A percentile compares a stretch with the other conserved stretches of the same genome.
Conservation (phyloP, 768 basidiomycete species). For the Lactifluus subvellereus region DNA sequence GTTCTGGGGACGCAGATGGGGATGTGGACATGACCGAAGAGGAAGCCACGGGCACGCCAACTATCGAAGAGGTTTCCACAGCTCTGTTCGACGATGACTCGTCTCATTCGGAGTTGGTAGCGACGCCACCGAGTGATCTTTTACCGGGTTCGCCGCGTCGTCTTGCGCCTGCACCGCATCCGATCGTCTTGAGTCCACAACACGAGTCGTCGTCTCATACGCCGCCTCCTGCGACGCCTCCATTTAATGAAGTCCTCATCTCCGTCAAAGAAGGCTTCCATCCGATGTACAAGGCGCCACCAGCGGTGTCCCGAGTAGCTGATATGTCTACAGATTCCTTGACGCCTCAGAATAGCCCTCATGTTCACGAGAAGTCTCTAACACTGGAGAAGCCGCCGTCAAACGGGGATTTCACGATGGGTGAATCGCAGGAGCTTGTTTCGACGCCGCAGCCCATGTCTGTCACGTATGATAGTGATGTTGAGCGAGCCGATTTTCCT, state of each 20-base stretch:
- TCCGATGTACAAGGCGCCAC: neutral
- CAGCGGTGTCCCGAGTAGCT: neutral
- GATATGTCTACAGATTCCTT: neutral
- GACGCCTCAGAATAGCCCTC: neutral
- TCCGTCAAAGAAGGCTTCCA: conserved; percentile 9
- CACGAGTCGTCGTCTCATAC: neutral
- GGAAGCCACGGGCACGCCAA: neutral
- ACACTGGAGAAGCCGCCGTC: neutral
- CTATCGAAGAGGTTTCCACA: conserved; percentile 1
- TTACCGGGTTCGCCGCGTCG: conserved; percentile 1
- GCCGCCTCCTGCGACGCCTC: neutral
- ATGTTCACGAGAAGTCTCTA: neutral
- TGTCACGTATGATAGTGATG: conserved; percentile 1
- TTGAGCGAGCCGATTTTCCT: neutral
- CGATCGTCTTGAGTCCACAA: conserved; percentile 9
- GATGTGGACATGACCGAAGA: conserved; percentile 15
- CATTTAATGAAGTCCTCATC: conserved; percentile 9
- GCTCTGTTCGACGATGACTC: conserved; percentile 6
- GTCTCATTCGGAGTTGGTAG: conserved; percentile 13
- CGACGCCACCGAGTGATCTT: conserved; percentile 17
- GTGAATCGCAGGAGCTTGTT: neutral
- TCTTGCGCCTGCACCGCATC: neutral
- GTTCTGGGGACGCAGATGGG: conserved; percentile 15
- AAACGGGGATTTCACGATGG: conserved; percentile 1
- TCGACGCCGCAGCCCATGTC: neutral